Evolutionary conservation across 176 grass and related monocot species (phyloP).

Genomic region (Aegilops umbellulata): DNA sequence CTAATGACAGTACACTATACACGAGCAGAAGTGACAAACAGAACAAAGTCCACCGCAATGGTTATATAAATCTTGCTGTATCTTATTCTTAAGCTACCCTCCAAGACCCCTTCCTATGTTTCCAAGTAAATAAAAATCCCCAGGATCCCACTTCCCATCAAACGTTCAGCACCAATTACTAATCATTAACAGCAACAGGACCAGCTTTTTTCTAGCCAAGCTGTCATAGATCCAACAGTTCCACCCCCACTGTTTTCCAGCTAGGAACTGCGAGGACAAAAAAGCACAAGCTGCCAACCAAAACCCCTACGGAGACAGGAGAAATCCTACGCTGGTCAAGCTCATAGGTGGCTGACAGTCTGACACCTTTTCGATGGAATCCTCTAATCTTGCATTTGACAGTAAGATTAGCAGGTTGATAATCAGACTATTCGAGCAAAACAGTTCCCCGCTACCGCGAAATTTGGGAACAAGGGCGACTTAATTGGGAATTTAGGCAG

Average conservation of each 20-base stretch:
- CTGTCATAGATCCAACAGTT: constrained; percentile 28
- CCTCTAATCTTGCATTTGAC: not conserved
- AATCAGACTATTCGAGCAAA: not conserved
- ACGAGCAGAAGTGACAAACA: not conserved
- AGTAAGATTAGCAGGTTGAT: not conserved
- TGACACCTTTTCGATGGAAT: not conserved
- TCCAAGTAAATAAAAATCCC: not conserved
- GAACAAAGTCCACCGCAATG: not conserved
- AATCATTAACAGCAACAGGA: constrained; percentile 18
- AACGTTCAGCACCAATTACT: constrained; percentile 11
- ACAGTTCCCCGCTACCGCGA: too few relatives aligned
- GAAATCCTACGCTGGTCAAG: constrained; percentile 10
- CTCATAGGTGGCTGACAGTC: not conserved
- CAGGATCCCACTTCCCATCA: constrained; percentile 1
- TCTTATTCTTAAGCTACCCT: constrained; percentile 3
- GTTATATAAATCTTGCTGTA: not conserved
- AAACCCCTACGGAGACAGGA: constrained; percentile 16
- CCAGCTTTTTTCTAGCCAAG: constrained; percentile 13
- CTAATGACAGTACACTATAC: not conserved
- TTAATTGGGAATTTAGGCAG: not conserved
- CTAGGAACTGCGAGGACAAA: constrained; percentile 22
- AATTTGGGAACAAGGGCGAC: not conserved
- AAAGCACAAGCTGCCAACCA: constrained; percentile 26
- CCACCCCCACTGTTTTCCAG: constrained; percentile 30
- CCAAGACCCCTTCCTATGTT: not conserved